Conservation (phyloP, 176 grass and related monocot species). For the Phoenix roebelenii region DNA sequence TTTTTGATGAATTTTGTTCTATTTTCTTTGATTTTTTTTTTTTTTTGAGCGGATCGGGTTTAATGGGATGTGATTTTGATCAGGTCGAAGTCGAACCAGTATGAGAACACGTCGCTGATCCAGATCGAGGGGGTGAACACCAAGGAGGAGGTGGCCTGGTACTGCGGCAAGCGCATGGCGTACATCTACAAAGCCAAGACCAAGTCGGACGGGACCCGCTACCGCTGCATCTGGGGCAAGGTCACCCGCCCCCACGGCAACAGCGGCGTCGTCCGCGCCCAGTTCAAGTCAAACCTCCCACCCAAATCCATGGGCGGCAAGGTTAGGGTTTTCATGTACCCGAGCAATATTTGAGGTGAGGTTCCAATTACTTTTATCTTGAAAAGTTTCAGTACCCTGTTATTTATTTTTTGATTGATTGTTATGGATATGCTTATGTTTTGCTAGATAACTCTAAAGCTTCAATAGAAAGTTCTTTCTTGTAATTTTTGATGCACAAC, state of each 20-base stretch:
- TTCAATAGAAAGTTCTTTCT: too few species aligned
- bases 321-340: conserved; percentile 13
- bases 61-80: not conserved
- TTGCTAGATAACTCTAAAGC: too few species aligned
- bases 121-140: conserved; percentile 11
- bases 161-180: conserved; percentile 9
- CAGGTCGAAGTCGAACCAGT: conserved; percentile 10
- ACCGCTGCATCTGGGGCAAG: conserved; percentile 10
- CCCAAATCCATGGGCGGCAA: conserved; percentile 5
- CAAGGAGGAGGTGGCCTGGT: conserved; percentile 10
- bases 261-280: conserved; percentile 2
- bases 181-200: conserved; percentile 11
- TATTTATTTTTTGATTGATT: too few species aligned
- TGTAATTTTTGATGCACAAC: too few species aligned
- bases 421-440: too few species aligned
- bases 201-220: conserved; percentile 1
- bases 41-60: not conserved
- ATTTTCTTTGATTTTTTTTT: not conserved
- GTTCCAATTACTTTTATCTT: not conserved
- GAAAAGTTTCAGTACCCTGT: too few species aligned
- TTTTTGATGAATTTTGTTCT: not conserved
- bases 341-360: conserved; percentile 8
- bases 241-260: conserved; percentile 5
- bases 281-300: conserved; percentile 10
- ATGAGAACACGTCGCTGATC: conserved; percentile 6